Percentiles rank a stretch among this genome's conserved stretches.
These are phyloP conservation scores for Arthrobotrys iridis DNA, from an alignment of 2,329 filamentous ascomycete species.

Conservation along the genomic window DNA sequence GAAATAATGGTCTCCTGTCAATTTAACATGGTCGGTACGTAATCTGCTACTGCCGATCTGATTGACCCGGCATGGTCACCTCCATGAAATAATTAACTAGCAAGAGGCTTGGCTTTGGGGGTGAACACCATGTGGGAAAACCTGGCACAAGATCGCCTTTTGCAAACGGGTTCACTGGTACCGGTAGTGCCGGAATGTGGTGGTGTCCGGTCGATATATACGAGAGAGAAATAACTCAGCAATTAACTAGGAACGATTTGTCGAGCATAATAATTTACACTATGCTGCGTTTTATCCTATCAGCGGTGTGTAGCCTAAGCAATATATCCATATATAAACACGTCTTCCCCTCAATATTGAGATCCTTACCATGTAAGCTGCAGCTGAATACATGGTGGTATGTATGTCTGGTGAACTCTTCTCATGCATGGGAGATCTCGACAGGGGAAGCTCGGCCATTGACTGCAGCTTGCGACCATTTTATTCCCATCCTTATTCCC, in stretches of 20 bases:
- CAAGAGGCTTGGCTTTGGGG: slow-evolving; percentile 36
- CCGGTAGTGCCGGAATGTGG: background rate
- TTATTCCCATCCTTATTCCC: background rate
- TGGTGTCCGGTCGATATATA: background rate
- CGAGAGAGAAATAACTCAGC: slow-evolving; percentile 6
- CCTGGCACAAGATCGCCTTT: slow-evolving; percentile 46
- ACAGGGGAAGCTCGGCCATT: slow-evolving; percentile 14
- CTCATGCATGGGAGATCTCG: background rate
- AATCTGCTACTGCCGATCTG: slow-evolving; percentile 10
- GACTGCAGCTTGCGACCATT: background rate
- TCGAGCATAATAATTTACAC: background rate
- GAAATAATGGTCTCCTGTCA: slow-evolving; percentile 11
- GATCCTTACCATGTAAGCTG: slow-evolving; percentile 14
- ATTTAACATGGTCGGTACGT: background rate
- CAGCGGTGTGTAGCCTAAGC: slow-evolving; percentile 8
- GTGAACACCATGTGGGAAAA: slow-evolving; percentile 29
- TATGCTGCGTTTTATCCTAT: background rate
- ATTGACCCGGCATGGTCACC: background rate
- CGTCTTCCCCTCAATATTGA: too few relatives aligned
- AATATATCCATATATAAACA: background rate
- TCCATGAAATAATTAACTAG: background rate
- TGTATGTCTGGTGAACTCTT: too few relatives aligned
- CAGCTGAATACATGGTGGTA: background rate
- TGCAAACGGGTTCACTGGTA: slow-evolving; percentile 28
- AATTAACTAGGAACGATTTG: background rate